Base-by-base conservation (phyloP, 805 yeast genomes). In the Suhomyces canberraensis region DNA sequence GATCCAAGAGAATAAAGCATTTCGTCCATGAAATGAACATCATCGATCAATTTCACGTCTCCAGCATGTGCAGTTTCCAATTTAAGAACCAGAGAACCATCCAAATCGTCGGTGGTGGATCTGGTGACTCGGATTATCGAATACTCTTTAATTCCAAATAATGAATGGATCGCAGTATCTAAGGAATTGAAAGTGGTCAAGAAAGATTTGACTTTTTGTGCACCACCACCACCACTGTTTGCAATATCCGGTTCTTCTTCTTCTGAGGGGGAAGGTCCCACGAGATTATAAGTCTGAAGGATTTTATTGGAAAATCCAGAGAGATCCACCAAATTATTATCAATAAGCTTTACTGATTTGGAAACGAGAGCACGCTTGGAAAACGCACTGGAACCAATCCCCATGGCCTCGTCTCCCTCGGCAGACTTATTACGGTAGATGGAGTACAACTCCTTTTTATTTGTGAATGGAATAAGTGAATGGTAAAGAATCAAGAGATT, bases 1-100 rank as follows among this genome's bases (percentile, higher is more conserved):
- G 53, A 52, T 1, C 77, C 77, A 21, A 71, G 55, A 8, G 66
- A 54, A 31, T 60, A 57, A 11, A 53, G 40, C 62, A 64, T 59
- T 29, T 67, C 72, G 17, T 64, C 67, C 16, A 50, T 36, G 35
- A 55, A 62, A 18, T 65, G 70, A 5, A 64, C 70, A 42, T 76
- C 81, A 48, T 76, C 81, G 38, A 75, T 66, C 33, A 76, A 51
- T 43, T 63, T 66, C 8, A 51, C 44, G 41, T 74, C 76, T 4
- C 81, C 81, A 0, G 80, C 78, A 44, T 60, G 64, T 0, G 79
- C 76, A 2, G 80, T 71, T 48, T 76, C 82, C 32, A 76, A 56
- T 45, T 76, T 76, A 30, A 76, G 55, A 3, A 76, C 58, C n/a
- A 68, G 61, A 4, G 78, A 68, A 3, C 79, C 79, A 9, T 75